These are phyloP conservation scores for Chamaecyparis obtusa DNA, from an alignment of 75 land plant species.

Conservation along the genomic window DNA sequence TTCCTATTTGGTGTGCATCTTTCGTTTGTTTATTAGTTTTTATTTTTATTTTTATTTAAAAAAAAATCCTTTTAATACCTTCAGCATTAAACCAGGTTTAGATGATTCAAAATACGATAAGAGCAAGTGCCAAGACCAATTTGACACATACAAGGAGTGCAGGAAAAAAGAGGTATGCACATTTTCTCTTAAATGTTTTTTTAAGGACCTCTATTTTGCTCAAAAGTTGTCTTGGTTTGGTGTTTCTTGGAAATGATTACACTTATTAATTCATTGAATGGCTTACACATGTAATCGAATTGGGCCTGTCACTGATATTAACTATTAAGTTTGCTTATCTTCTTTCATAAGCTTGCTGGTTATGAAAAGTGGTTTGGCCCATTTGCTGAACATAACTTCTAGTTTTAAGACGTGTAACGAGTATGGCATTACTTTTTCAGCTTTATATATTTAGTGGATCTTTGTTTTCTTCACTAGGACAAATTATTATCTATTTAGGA, in stretches of 20 bases:
- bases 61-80: background rate
- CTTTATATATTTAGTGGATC: background rate
- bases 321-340: background rate
- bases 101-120: conserved; percentile 61
- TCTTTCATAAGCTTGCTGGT: background rate
- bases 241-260: background rate
- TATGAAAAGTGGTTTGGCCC: background rate
- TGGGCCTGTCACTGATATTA: background rate
- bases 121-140: conserved; percentile 73
- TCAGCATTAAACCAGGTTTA: conserved; percentile 35
- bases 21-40: background rate
- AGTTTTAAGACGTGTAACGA: background rate
- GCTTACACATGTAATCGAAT: background rate
- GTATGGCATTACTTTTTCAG: conserved; percentile 1
- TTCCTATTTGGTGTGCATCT: background rate
- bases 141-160: conserved; percentile 80
- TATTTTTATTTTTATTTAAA: too few relatives aligned
- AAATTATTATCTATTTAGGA: background rate
- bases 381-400: background rate
- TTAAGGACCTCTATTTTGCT: background rate
- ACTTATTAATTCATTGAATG: background rate
- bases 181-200: background rate
- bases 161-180: conserved; percentile 62
- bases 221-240: background rate
- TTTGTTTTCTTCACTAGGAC: background rate